Conservation (phyloP, 257 asterid species). For the Cordia subcordata region DNA sequence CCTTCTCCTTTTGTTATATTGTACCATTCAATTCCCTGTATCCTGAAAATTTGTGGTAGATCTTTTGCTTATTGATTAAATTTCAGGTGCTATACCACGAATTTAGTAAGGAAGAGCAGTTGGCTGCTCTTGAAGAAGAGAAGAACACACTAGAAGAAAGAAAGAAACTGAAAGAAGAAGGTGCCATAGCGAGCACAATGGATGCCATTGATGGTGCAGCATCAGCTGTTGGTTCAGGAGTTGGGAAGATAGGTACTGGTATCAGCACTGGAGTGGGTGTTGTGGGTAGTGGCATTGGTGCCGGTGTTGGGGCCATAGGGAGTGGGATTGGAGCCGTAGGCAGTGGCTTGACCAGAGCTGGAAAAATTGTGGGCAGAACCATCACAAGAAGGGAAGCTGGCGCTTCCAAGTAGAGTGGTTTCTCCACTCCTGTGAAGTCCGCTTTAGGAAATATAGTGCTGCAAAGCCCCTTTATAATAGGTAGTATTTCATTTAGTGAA, state of each 20-base stretch:
- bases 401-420: slow-evolving; percentile 52
- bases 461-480: slow-evolving; percentile 47
- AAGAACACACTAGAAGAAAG: slow-evolving; percentile 70
- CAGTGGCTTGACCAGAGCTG: slow-evolving; percentile 82
- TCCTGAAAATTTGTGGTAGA: no score
- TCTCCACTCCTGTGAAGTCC: slow-evolving; percentile 60
- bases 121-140: slow-evolving; percentile 81
- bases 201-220: slow-evolving; percentile 65
- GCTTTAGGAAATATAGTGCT: slow-evolving; percentile 87
- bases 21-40: no score
- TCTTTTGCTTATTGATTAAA: background rate
- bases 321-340: slow-evolving; percentile 81
- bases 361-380: slow-evolving; percentile 85
- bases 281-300: slow-evolving; percentile 65
- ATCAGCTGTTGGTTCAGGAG: no score
- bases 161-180: slow-evolving; percentile 87
- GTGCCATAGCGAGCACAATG: slow-evolving; percentile 89
- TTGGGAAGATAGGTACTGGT: slow-evolving; percentile 16
- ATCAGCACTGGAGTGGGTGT: slow-evolving; percentile 58
- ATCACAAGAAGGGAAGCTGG: slow-evolving; percentile 41
- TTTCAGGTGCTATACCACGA: slow-evolving; percentile 72
- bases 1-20: no score
- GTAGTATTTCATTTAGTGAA: slow-evolving; percentile 9
- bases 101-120: slow-evolving; percentile 81
- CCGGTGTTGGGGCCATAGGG: slow-evolving; percentile 81